phyloP scores from a whole-genome alignment of 345 rosid species.

The Moricandia arvensis region DNA sequence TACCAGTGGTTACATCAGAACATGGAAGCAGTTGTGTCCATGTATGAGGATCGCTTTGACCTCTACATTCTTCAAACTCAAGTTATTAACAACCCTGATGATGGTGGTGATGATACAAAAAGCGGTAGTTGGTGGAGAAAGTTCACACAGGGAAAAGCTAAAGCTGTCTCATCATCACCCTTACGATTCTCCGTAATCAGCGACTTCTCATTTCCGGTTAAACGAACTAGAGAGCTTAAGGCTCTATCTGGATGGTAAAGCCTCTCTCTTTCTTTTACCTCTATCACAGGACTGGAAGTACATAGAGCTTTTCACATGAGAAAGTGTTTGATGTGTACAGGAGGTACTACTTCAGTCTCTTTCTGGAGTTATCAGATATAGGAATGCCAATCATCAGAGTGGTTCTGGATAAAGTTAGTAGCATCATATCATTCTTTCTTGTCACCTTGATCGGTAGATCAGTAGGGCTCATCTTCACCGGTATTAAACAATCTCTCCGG shows the following conservation, averaged over 20 bases:
- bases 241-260: conserved; percentile 86
- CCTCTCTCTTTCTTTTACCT: conserved; percentile 28
- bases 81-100: conserved; percentile 42
- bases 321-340: conserved; percentile 40
- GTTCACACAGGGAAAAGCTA: conserved; percentile 42
- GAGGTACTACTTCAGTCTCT: conserved; percentile 86
- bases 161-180: conserved; percentile 34
- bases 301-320: background rate
- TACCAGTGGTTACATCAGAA: conserved; percentile 91
- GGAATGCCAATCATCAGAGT: conserved; percentile 69
- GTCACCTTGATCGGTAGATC: conserved; percentile 88
- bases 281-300: background rate
- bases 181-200: conserved; percentile 48
- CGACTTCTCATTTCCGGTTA: conserved; percentile 63
- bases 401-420: conserved; percentile 63
- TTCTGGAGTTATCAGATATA: conserved; percentile 81
- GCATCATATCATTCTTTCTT: conserved; percentile 79
- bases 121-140: conserved; percentile 69
- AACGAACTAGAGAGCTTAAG: conserved; percentile 81
- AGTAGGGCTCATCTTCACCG: conserved; percentile 80
- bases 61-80: conserved; percentile 56
- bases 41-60: conserved; percentile 95
- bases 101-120: conserved; percentile 37
- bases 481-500: conserved; percentile 81
- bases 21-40: conserved; percentile 76